Percentiles rank a stretch among this genome's conserved stretches.
Conservation (phyloP, 768 basidiomycete species). For the Cystofilobasidium macerans region DNA sequence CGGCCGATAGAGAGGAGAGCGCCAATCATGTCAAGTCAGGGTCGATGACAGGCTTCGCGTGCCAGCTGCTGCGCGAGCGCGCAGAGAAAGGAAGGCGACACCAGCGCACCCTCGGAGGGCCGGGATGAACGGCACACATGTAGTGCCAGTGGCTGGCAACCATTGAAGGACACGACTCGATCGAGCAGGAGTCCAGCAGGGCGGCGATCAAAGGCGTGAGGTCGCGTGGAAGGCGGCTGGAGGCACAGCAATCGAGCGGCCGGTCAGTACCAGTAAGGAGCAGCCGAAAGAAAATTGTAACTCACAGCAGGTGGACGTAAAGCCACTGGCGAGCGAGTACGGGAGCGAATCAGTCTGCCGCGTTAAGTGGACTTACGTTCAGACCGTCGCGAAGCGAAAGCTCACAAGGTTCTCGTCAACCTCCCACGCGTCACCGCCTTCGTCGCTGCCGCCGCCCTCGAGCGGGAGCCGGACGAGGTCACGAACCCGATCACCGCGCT, state of each 20-base stretch:
- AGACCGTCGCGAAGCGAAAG: not conserved
- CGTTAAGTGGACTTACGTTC: too few relatives aligned
- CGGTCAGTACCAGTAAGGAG: not conserved
- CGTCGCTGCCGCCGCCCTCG: not conserved
- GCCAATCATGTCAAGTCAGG: not conserved
- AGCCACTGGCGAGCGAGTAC: constrained; percentile 33
- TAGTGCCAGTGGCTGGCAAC: constrained; percentile 98
- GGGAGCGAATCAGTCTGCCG: not conserved
- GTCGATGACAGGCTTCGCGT: not conserved
- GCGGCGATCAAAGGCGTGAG: constrained; percentile 35
- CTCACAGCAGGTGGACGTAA: constrained; percentile 39
- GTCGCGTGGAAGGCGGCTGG: constrained; percentile 38
- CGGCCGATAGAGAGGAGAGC: not conserved
- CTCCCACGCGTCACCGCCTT: not conserved
- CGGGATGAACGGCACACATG: constrained; percentile 78
- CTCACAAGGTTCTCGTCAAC: constrained; percentile 16
- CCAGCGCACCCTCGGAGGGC: constrained; percentile 21
- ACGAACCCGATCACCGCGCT: not conserved
- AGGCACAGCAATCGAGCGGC: not conserved
- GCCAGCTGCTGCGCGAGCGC: not conserved
- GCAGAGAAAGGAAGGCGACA: not conserved
- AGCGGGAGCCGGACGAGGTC: constrained; percentile 4
- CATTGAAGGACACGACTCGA: constrained; percentile 86
- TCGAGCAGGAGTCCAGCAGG: constrained; percentile 49
- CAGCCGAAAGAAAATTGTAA: not conserved